phyloP scores from a whole-genome alignment of 78 protist genomes.

The Dictyostelium capitatum region DNA sequence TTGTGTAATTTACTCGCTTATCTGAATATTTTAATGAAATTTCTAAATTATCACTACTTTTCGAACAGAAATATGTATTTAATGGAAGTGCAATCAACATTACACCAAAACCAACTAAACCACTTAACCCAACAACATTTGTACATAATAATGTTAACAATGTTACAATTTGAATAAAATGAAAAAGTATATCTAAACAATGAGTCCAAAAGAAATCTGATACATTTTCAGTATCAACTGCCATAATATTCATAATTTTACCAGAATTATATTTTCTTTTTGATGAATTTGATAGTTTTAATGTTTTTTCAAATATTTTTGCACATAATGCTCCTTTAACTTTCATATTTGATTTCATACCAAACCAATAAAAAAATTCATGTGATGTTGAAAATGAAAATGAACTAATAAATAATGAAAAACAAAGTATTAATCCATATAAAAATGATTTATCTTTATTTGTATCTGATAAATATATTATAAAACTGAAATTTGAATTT shows the following conservation, averaged over 20 bases:
- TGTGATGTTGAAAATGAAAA: background rate
- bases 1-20: background rate
- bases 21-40: slow-evolving; percentile 6
- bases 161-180: slow-evolving; percentile 33
- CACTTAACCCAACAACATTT: slow-evolving; percentile 36
- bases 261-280: slow-evolving; percentile 6
- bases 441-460: background rate
- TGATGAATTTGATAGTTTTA: slow-evolving; percentile 25
- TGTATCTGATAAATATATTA: background rate
- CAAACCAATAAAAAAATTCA: slow-evolving; percentile 49
- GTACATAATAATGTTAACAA: slow-evolving; percentile 32
- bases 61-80: background rate
- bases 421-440: slow-evolving; percentile 1
- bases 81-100: slow-evolving; percentile 22
- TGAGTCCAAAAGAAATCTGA: slow-evolving; percentile 33
- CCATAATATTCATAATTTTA: slow-evolving; percentile 30
- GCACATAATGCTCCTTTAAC: slow-evolving; percentile 22
- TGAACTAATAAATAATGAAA: background rate
- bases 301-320: slow-evolving; percentile 22
- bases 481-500: background rate
- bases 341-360: slow-evolving; percentile 41
- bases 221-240: slow-evolving; percentile 33
- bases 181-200: background rate
- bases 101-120: slow-evolving; percentile 45
- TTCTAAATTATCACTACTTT: background rate